Percentiles rank a stretch among this genome's conserved stretches.
phyloP scores from a whole-genome alignment of 345 rosid species.

The Citrus australasica region DNA sequence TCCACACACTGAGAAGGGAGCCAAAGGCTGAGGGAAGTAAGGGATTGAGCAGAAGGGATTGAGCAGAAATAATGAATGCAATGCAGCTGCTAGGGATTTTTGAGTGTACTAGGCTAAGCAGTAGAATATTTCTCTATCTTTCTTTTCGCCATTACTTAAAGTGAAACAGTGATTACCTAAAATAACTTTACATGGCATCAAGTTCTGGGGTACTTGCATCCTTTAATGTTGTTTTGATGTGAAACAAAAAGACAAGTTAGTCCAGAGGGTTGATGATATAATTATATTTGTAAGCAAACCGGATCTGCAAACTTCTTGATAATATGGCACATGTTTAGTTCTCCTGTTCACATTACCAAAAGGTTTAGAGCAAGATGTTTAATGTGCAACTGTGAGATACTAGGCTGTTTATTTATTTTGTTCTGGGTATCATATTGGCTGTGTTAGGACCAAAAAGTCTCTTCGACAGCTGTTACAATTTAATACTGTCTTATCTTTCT shows the following conservation, averaged over 20 bases:
- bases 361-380: background rate
- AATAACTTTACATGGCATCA: background rate
- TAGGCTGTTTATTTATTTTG: background rate
- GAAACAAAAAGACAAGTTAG: background rate
- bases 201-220: background rate
- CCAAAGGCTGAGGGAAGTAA: background rate
- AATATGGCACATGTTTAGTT: background rate
- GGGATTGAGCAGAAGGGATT: background rate
- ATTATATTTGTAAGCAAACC: background rate
- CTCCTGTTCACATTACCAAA: background rate
- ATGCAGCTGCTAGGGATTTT: background rate
- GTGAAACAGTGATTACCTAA: background rate
- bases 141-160: background rate
- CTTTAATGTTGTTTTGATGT: background rate
- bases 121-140: background rate
- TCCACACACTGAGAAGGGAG: background rate
- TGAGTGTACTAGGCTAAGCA: background rate
- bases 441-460: background rate
- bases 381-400: background rate
- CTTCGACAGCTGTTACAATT: conserved; percentile 10
- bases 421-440: background rate
- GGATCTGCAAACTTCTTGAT: background rate
- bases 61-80: background rate
- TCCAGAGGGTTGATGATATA: background rate
- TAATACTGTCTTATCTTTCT: conserved; percentile 39